These are phyloP conservation scores for Aurantiochytrium sp. DNA, from an alignment of 108 stramenopile species.

Conservation along the genomic window DNA sequence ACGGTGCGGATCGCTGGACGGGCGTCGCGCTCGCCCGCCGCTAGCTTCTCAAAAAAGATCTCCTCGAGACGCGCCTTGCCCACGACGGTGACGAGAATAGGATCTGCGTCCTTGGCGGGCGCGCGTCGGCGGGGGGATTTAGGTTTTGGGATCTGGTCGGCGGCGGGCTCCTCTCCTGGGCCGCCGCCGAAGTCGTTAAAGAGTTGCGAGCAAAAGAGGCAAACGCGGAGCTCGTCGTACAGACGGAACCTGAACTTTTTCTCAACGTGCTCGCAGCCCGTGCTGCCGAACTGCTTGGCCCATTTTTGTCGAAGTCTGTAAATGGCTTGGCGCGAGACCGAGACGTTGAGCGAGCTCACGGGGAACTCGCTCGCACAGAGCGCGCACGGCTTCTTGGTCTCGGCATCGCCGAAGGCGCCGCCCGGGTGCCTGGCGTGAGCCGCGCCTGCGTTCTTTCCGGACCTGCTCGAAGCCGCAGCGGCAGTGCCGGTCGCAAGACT, in stretches of 20 bases:
- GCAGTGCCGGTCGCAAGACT: no score
- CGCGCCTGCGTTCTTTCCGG: no score
- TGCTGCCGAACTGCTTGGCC: background rate
- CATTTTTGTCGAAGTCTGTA: background rate
- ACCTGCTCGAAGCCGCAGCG: no score
- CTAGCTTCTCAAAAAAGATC: background rate
- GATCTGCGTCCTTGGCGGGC: background rate
- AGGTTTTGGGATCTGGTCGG: background rate
- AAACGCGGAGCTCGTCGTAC: background rate
- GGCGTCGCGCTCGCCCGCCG: no score
- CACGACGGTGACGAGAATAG: background rate
- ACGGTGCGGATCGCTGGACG: no score
- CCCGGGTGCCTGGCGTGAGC: no score
- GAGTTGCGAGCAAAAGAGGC: conserved; percentile 4
- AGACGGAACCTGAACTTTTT: conserved; percentile 11
- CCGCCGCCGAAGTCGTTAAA: background rate
- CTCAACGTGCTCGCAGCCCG: background rate
- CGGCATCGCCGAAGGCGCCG: no score
- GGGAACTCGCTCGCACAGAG: background rate
- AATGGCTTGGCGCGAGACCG: background rate
- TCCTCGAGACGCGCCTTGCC: conserved; percentile 7
- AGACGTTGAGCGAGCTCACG: background rate
- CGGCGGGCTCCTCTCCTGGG: no score
- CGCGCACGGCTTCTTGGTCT: background rate
- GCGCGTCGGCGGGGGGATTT: background rate